A percentile compares a stretch with the other conserved stretches of the same genome.
Conservation (phyloP, 2,329 filamentous ascomycete genomes). For the Chaetomium olivaceum region DNA sequence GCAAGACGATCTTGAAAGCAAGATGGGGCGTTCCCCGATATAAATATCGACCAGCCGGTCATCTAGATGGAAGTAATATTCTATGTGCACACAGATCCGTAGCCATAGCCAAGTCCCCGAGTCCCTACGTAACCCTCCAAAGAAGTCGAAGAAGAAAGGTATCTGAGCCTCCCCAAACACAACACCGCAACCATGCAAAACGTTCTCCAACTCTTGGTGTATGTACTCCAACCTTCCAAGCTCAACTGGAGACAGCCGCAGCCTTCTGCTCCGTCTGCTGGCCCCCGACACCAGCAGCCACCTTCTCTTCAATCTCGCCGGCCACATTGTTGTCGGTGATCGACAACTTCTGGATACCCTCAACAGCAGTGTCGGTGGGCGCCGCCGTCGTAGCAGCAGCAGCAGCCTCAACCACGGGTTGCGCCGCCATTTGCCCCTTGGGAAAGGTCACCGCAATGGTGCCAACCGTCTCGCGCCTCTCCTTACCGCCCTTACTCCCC, state of each 20-base stretch:
- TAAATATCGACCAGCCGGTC: background rate
- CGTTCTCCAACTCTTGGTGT: background rate
- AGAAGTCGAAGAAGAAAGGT: background rate
- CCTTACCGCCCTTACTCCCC: constrained; percentile 49
- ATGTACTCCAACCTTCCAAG: background rate
- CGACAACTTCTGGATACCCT: background rate
- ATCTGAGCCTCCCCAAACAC: constrained; percentile 12
- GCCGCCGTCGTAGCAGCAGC: background rate
- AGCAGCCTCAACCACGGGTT: constrained; percentile 11
- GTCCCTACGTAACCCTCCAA: background rate
- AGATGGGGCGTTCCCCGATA: background rate
- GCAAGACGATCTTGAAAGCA: no score
- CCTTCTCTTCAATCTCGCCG: constrained; percentile 26
- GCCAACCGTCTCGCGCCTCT: constrained; percentile 52
- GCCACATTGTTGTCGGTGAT: background rate
- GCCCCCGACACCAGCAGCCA: background rate
- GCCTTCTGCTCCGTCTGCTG: constrained; percentile 11
- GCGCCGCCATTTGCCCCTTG: constrained; percentile 18
- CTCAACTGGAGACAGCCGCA: constrained; percentile 8
- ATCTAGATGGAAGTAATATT: background rate
- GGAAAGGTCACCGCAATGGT: constrained; percentile 42
- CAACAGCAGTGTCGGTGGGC: background rate
- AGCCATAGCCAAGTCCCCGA: background rate
- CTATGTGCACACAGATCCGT: background rate
- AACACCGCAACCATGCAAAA: constrained; percentile 6